Percentiles rank a stretch among this genome's conserved stretches.
Conservation (phyloP, 768 basidiomycete species). For the Lentinula lateritia region DNA sequence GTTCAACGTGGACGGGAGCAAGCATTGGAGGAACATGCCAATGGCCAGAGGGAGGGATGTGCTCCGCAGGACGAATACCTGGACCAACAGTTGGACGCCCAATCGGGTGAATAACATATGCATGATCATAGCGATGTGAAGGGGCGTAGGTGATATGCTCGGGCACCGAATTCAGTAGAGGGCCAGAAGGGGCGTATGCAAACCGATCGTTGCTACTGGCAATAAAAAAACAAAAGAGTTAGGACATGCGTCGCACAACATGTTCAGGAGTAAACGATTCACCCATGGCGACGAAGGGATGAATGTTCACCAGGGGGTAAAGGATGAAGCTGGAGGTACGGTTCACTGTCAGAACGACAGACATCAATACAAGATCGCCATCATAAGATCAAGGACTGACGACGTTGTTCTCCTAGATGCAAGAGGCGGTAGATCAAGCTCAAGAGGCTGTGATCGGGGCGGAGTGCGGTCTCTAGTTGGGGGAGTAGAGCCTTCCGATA, state of each 20-base stretch:
- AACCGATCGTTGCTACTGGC: constrained; percentile 1
- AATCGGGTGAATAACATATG: constrained; percentile 33
- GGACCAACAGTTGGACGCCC: constrained; percentile 34
- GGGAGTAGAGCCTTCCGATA: constrained; percentile 69
- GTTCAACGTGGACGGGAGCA: constrained; percentile 48
- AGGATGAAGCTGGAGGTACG: constrained; percentile 38
- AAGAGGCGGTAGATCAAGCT: constrained; percentile 33
- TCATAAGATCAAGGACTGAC: constrained; percentile 22
- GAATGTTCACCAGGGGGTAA: constrained; percentile 31
- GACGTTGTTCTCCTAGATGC: constrained; percentile 27
- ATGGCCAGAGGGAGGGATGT: constrained; percentile 36
- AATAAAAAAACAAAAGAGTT: not conserved
- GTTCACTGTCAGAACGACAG: constrained; percentile 29
- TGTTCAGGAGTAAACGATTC: not conserved
- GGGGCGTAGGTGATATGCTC: constrained; percentile 50
- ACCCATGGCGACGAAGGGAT: constrained; percentile 2
- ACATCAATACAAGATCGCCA: not conserved
- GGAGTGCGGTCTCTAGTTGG: constrained; percentile 65
- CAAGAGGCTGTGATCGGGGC: constrained; percentile 29
- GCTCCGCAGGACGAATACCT: constrained; percentile 47
- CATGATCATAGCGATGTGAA: constrained; percentile 46
- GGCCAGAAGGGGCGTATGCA: constrained; percentile 1
- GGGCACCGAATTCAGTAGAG: constrained; percentile 39
- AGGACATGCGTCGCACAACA: not conserved
- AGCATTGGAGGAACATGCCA: constrained; percentile 46